Evolutionary conservation across 2,329 filamentous ascomycete genomes (phyloP).

Genomic region (Fusarium nisikadoi): DNA sequence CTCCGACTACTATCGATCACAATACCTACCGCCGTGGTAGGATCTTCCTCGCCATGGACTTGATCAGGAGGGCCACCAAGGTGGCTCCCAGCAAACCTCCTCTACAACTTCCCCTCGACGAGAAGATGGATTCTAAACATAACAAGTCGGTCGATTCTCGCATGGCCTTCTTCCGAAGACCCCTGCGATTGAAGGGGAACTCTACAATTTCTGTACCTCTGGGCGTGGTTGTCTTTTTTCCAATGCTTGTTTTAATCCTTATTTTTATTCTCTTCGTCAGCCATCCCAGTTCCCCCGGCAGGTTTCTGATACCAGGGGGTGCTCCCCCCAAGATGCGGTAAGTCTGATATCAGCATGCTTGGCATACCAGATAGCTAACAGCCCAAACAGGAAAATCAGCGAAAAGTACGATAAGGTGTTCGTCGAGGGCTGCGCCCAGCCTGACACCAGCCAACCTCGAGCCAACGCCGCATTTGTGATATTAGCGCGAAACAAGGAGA

Average conservation of each 20-base stretch:
- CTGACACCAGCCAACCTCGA: conserved; percentile 79
- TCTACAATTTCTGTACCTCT: conserved; percentile 92
- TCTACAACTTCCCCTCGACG: conserved; percentile 59
- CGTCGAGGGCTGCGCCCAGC: conserved; percentile 85
- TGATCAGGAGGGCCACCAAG: conserved; percentile 66
- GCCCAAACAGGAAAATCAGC: conserved; percentile 82
- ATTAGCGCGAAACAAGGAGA: conserved; percentile 92
- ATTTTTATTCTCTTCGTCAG: conserved; percentile 90
- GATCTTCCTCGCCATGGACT: conserved; percentile 60
- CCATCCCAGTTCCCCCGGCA: conserved; percentile 84
- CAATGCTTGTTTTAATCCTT: conserved; percentile 88
- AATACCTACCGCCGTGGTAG: conserved; percentile 55
- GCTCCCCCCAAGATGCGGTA: conserved; percentile 91
- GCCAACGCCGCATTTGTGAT: conserved; percentile 97
- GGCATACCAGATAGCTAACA: conserved; percentile 29
- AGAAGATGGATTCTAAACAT: conserved; percentile 57
- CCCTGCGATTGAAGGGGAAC: conserved; percentile 89
- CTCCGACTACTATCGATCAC: conserved; percentile 45
- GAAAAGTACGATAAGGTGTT: conserved; percentile 98
- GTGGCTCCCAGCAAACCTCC: conserved; percentile 57
- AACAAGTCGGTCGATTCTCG: conserved; percentile 58
- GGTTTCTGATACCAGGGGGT: conserved; percentile 87
- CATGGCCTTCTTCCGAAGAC: conserved; percentile 84
- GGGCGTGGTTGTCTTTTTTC: conserved; percentile 92
- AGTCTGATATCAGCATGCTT: conserved; percentile 42